Evolutionary conservation across 2,329 filamentous ascomycete species (phyloP), one percentile per base, ranked within the genome.

Genomic region (Botrytis porri): DNA sequence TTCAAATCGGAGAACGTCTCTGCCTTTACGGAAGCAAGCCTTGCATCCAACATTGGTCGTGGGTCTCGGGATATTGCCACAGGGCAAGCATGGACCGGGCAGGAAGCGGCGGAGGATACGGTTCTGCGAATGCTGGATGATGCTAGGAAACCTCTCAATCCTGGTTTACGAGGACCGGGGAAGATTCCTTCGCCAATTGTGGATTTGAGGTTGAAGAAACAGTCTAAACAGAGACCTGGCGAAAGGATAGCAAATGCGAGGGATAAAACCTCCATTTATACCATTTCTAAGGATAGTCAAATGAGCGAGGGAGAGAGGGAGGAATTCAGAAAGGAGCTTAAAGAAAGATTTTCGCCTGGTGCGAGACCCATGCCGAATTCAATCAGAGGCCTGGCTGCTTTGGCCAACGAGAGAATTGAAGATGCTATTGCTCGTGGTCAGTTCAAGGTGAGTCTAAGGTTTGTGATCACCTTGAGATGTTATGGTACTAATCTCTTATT

Each of bases 341-440:
- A 91, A 54, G 94, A 97, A 73, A 88, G 95, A 1, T 97, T 98
- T 77, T 84, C 88, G 25, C 90, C 95, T 0, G 88, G 87, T 2
- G 92, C 90, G 4, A 87, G 94, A 64, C 85, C 89, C 0, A 88
- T 97, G 82, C 93, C 95, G 1, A 92, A 90, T 72, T 90, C 93
- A 0, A 84, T 98, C 2, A 88, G 92, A 48, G 96, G 95, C 0
- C 84, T 99, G 22, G 88, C 92, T 6, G 92, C 92, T 0, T 83
- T 98, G 69, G 96, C 96, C 1, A 98, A 98, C 80, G 91, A 98
- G 82, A 85, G 92, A 35, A 98, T 99, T 74, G 95, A 98, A 81
- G 92, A 98, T 80, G 96, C 96, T 9, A 98, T 98, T 79, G 92
- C 94, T 1, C 86, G 94, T 45, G 96, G 96, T 0, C 93, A 97